A percentile compares a stretch with the other conserved stretches of the same genome.
phyloP scores from a whole-genome alignment of 2,329 filamentous ascomycete species.

The Raffaelea arxii region DNA sequence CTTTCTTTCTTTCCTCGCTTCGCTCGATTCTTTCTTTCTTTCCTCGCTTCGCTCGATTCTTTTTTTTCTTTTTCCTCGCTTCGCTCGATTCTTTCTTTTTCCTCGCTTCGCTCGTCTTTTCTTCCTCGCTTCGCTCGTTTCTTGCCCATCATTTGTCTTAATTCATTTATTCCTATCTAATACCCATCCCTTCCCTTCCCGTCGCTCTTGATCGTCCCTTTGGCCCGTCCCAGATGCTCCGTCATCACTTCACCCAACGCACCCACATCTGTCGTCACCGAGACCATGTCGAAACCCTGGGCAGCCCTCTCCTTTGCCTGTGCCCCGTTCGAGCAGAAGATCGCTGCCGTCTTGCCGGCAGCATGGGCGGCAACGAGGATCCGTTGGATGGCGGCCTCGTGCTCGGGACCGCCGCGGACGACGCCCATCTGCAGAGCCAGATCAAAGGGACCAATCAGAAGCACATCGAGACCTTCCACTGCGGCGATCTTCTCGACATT shows the following conservation, averaged over 20 bases:
- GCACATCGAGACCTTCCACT: slow-evolving; percentile 28
- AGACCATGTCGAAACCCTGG: slow-evolving; percentile 30
- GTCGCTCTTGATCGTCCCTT: slow-evolving; percentile 10
- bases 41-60: too few species aligned
- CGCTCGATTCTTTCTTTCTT: too few species aligned
- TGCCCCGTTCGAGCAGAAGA: slow-evolving; percentile 25
- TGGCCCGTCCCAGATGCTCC: slow-evolving; percentile 21
- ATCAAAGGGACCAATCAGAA: slow-evolving; percentile 25
- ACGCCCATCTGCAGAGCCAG: slow-evolving; percentile 27
- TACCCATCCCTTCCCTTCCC: slow-evolving; percentile 6
- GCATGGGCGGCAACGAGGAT: slow-evolving; percentile 22
- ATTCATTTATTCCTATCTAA: not conserved
- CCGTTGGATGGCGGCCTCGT: slow-evolving; percentile 27
- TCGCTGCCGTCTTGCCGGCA: slow-evolving; percentile 28
- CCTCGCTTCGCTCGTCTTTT: too few species aligned
- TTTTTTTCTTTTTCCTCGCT: too few species aligned
- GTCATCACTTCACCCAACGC: slow-evolving; percentile 23
- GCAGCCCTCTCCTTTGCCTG: slow-evolving; percentile 22
- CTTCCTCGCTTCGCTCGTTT: too few species aligned
- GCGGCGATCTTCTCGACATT: slow-evolving; percentile 32
- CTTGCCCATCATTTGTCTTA: not conserved
- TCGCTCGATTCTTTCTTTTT: too few species aligned
- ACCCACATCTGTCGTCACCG: slow-evolving; percentile 25
- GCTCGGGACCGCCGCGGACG: slow-evolving; percentile 20
- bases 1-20: too few species aligned